These are phyloP conservation scores for Pseudogymnoascus sp. DNA, from an alignment of 2,329 filamentous ascomycete genomes.

Conservation along the genomic window DNA sequence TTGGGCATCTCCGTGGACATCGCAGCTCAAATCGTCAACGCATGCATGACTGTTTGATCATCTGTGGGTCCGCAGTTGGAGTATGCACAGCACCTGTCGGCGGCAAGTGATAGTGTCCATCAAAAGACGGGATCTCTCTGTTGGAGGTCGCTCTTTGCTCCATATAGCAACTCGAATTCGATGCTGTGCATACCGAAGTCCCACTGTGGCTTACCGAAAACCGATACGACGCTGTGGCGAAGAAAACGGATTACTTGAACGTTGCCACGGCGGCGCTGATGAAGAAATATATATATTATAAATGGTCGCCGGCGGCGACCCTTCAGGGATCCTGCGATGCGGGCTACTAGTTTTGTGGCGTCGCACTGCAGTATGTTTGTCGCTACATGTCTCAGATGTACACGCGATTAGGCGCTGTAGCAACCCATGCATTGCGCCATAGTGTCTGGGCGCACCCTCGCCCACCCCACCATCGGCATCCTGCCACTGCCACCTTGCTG, in stretches of 20 bases:
- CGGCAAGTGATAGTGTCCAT: neutral
- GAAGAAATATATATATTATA: constrained; percentile 7
- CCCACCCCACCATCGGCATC: neutral
- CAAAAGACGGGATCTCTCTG: neutral
- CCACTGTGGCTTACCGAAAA: constrained; percentile 1
- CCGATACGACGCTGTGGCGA: neutral
- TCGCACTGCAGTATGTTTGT: neutral
- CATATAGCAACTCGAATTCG: neutral
- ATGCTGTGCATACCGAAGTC: neutral
- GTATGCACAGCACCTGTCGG: neutral
- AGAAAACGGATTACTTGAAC: neutral
- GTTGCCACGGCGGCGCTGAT: neutral
- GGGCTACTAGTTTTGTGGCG: constrained; percentile 1
- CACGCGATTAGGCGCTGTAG: constrained; percentile 6
- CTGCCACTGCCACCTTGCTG: neutral
- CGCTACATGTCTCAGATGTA: constrained; percentile 4
- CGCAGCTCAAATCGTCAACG: constrained; percentile 5
- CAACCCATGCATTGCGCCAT: constrained; percentile 1
- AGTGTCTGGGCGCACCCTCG: neutral
- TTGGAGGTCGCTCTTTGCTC: neutral
- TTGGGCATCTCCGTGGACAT: neutral
- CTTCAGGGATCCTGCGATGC: constrained; percentile 2
- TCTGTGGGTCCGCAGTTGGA: neutral
- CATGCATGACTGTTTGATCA: constrained; percentile 5
- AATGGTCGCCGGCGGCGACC: neutral